Conservation (phyloP, 108 stramenopile genomes). For the Nitzschia sp. region DNA sequence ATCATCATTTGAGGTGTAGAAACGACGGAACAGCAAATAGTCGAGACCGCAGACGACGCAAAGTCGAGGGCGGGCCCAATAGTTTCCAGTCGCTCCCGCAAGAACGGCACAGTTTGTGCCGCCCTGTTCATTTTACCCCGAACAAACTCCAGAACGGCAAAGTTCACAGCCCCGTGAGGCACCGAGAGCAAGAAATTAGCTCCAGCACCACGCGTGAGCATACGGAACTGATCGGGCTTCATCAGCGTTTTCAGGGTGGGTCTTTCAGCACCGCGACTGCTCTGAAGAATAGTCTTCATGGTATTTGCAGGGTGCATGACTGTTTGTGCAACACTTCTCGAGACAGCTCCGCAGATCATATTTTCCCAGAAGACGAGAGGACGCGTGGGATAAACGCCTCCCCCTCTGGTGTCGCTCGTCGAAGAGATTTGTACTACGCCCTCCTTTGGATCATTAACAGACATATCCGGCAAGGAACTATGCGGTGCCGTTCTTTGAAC, state of each 20-base stretch:
- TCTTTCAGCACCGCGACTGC: conserved; percentile 39
- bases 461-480: neutral
- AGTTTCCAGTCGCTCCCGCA: conserved; percentile 31
- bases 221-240: conserved; percentile 54
- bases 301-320: conserved; percentile 90
- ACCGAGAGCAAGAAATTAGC: conserved; percentile 93
- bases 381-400: conserved; percentile 9
- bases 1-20: conserved; percentile 98
- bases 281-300: conserved; percentile 96
- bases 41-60: conserved; percentile 86
- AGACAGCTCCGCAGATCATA: conserved; percentile 89
- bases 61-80: conserved; percentile 93
- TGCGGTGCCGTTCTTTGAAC: neutral
- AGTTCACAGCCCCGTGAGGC: conserved; percentile 96
- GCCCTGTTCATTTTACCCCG: conserved; percentile 58
- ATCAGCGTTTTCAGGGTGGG: conserved; percentile 51
- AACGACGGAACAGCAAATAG: conserved; percentile 89
- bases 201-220: conserved; percentile 89
- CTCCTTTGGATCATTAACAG: neutral
- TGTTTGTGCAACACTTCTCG: conserved; percentile 88
- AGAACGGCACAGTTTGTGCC: conserved; percentile 45
- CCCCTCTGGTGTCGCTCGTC: neutral
- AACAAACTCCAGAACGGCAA: conserved; percentile 92
- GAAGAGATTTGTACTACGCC: neutral
- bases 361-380: conserved; percentile 76